Evolutionary conservation across 2,329 filamentous ascomycete species (phyloP), one percentile per base, ranked within the genome.

Genomic region (Arthrobotrys iridis): DNA sequence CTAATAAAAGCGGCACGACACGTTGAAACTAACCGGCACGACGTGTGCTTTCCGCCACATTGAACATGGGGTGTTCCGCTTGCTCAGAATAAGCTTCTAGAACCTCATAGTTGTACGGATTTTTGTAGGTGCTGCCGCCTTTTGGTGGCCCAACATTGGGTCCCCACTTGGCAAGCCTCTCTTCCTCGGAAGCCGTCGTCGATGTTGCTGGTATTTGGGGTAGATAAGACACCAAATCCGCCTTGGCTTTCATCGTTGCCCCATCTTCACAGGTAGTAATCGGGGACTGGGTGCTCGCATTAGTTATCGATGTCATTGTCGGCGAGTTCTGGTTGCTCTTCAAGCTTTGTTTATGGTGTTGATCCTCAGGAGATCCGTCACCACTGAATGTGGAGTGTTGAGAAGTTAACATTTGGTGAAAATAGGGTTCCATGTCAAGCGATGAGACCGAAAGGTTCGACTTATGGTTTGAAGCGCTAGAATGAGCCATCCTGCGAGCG

Each of bases 91-190:
- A 66, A 26, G 68, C 60, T 22, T 73, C 60, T 26, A 66, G 18
- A 15, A 62, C 11, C 15, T 66, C 60, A 52, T 66, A 73, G 35
- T 62, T 66, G 52, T 73, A 41, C 7, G 50, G 60, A 18, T 66
- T 73, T 10, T 20, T 66, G 35, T 37, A 30, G 3, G 43, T 28
- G 20, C 41, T 60, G 7, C 52, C 60, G 6, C 43, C 50, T 26
- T n/a, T 35, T 22, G 68, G 68, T 37, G 55, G 52, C 10, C 68
- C 60, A n/a, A 66, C 20, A n/a, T 52, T 30, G 0, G 68, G 60
- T 4, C 68, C 60, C 68, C 68, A 73, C 30, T 73, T 66, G 24
- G 68, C 68, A 18, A 73, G 20, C 24, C 68, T 55, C 35, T 66
- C 68, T 20, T 66, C 60, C 10, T 65, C 60, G 13, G 68, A 60